Base-by-base conservation (phyloP, 345 rosid genomes). In the Sonneratia caseolaris region DNA sequence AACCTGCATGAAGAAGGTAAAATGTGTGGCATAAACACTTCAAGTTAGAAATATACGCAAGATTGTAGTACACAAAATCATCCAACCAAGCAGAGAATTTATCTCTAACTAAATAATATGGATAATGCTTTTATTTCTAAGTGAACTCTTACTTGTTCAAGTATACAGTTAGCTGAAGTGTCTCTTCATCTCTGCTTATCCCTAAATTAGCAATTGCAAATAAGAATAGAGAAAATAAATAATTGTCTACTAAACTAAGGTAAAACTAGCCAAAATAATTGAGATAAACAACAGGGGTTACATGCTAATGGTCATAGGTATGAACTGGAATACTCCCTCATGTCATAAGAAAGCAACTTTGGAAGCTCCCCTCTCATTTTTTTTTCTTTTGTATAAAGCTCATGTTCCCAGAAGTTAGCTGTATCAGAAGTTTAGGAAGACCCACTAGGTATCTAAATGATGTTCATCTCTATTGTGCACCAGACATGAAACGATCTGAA, bases 121-220 rank as follows among this genome's bases (percentile, higher is more conserved):
- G n/a, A 57, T n/a, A 22, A 7, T n/a, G n/a, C n/a, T n/a, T 8
- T 6, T 57, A 2, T 57, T 57, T 4, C 22, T n/a, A 38, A 66
- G 2, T 38, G 70, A 73, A 65, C 72, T 77, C 89, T 83, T 86
- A 90, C 98, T 90, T 91, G 86, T 90, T 91, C 78, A 94, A 80
- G 78, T 91, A 94, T 55, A 87, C 75, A 0, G 92, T 80, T n/a
- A 96, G 96, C 78, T 82, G 87, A 79, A 91, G 97, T 2, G 96
- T 91, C 81, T 88, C 81, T 78, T 90, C 97, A 75, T 94, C 85
- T 78, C 98, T 75, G 82, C 86, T 83, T 69, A 88, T 55, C 74
- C 97, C 97, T 93, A 68, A 24, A 56, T 55, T 14, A 56, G 18
- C n/a, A 56, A 70, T 47, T 55, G 1, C 42, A 0, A 22, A 70